A percentile compares a stretch with the other conserved stretches of the same genome.
Evolutionary conservation across 2,329 filamentous ascomycete species (phyloP).

Genomic region (Fusarium abutilonis): DNA sequence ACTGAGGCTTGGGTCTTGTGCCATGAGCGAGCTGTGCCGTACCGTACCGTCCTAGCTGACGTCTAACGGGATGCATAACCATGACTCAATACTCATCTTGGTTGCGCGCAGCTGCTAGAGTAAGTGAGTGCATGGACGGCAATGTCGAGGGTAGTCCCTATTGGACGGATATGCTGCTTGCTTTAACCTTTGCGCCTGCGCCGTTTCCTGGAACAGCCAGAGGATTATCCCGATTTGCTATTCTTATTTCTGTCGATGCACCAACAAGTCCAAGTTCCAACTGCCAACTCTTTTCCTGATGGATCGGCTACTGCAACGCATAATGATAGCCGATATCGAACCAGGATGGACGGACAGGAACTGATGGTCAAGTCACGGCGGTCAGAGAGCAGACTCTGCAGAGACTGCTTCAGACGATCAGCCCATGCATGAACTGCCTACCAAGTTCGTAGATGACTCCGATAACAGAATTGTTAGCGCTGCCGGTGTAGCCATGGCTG

Average conservation of each 20-base stretch:
- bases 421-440: constrained; percentile 44
- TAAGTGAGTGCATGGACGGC: constrained; percentile 36
- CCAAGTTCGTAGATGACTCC: constrained; percentile 17
- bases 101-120: constrained; percentile 13
- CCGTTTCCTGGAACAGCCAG: constrained; percentile 27
- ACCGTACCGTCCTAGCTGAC: constrained; percentile 36
- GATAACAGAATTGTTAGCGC: constrained; percentile 9
- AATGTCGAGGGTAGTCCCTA: constrained; percentile 37
- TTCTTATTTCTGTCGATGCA: constrained; percentile 16
- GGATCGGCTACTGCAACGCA: constrained; percentile 28
- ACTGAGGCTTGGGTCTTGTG: constrained; percentile 37
- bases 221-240: constrained; percentile 35
- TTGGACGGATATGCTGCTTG: constrained; percentile 31
- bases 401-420: constrained; percentile 30
- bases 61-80: constrained; percentile 31
- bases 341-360: constrained; percentile 29
- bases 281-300: constrained; percentile 3
- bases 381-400: constrained; percentile 19
- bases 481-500: constrained; percentile 1
- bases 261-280: constrained; percentile 14
- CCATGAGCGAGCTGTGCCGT: neutral
- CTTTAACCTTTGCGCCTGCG: constrained; percentile 37
- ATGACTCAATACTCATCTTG: constrained; percentile 38
- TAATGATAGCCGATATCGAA: constrained; percentile 29
- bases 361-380: constrained; percentile 35